A percentile compares a stretch with the other conserved stretches of the same genome.
Conservation (phyloP, 257 asterid species). For the Henckelia pumila region DNA sequence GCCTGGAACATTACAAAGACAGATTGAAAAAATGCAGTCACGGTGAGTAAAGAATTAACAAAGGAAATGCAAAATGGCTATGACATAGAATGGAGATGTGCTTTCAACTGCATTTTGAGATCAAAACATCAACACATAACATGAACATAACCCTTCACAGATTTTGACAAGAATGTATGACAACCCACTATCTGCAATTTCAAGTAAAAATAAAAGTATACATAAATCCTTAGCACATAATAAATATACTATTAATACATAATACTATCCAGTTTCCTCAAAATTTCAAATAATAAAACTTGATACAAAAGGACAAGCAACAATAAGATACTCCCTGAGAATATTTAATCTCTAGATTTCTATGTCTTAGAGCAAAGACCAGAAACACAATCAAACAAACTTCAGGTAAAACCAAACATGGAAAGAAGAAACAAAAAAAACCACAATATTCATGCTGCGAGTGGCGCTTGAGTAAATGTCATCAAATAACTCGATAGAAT, state of each 20-base stretch:
- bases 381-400: neutral
- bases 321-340: neutral
- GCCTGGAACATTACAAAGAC: no score
- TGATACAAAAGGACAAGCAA: neutral
- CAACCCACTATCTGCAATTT: slow-evolving; percentile 4
- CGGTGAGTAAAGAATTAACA: slow-evolving; percentile 16
- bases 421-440: neutral
- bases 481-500: neutral
- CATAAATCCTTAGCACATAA: neutral
- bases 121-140: neutral
- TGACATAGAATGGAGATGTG: slow-evolving; percentile 7
- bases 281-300: neutral
- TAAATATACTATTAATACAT: neutral
- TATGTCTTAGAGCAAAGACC: neutral
- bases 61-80: slow-evolving; percentile 12
- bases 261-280: neutral
- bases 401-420: neutral
- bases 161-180: neutral
- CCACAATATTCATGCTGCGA: neutral
- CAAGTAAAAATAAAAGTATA: neutral
- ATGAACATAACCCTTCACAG: neutral
- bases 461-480: neutral
- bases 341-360: neutral
- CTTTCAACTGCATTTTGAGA: slow-evolving; percentile 3
- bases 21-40: no score